Base-by-base conservation (phyloP, 305 asterid species). In the Solanum hybrid region DNA sequence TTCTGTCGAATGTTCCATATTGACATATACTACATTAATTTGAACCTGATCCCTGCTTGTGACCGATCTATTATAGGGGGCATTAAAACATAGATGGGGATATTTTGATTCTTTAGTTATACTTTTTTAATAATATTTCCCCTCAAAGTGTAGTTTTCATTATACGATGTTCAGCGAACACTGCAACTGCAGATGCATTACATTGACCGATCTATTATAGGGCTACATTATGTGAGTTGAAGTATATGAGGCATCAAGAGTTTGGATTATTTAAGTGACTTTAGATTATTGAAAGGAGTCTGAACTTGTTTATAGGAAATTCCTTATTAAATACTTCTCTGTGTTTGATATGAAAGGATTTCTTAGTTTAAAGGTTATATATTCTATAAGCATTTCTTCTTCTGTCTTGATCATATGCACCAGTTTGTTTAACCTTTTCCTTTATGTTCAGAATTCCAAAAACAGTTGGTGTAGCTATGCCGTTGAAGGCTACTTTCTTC, bases 401-500 rank as follows among this genome's bases (percentile, higher is more conserved):
- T 84, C 42, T 84, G 87, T 84, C 75, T 82, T 82, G 73, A 51
- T 84, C 75, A 51, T 84, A 51, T 46, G 24, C 75, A 51, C 87
- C 87, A 84, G 20, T 56, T 31, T 51, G 87, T 84, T 51, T 51
- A 51, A 84, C 42, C 75, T 51, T 6, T 84, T 51, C 75, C 22
- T 9, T 51, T 42, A 40, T 37, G 91, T 92, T 89, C 96, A 97
- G 99, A 89, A 95, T 97, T 64, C 99, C 98, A 11, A 94, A 91
- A 93, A 96, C 98, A 72, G 90, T 95, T 85, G 99, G 99, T 35
- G 96, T 95, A 85, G 95, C 98, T 69, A 95, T 97, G 91, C 99
- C 99, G 78, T 88, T 96, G 94, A 97, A 95, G 92, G 99, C 98
- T 86, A 97, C 99, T n/a, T 97, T 97, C 96, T 97, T 97, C 86